These are phyloP conservation scores for Combretum micranthum DNA, from an alignment of 345 rosid species.

Conservation along the genomic window DNA sequence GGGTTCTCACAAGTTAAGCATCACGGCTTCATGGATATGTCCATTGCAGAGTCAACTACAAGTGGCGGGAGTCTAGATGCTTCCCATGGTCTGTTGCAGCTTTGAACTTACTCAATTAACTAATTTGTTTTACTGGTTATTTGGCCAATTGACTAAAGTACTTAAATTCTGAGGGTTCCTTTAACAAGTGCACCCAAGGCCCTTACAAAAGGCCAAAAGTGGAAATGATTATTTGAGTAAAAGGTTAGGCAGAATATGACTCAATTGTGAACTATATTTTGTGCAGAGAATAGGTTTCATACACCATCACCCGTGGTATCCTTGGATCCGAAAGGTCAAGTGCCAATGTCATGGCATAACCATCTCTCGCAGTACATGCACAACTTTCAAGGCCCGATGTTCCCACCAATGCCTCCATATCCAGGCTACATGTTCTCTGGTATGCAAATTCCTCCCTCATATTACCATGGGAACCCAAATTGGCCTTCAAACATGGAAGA, in stretches of 20 bases:
- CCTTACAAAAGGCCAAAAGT: too few species aligned
- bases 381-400: conserved; percentile 62
- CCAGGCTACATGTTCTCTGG: conserved; percentile 68
- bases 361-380: conserved; percentile 73
- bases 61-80: conserved; percentile 52
- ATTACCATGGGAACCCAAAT: conserved; percentile 64
- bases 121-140: background rate
- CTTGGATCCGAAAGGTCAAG: conserved; percentile 42
- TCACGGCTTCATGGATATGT: conserved; percentile 39
- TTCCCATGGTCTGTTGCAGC: conserved; percentile 42
- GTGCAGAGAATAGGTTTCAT: conserved; percentile 33
- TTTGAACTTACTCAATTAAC: background rate
- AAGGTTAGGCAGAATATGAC: background rate
- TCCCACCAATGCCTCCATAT: conserved; percentile 55
- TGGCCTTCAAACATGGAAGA: conserved; percentile 75
- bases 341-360: conserved; percentile 67
- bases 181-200: too few species aligned
- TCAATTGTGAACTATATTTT: conserved; percentile 4
- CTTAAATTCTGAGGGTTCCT: too few species aligned
- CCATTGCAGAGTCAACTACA: conserved; percentile 23
- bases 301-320: conserved; percentile 16
- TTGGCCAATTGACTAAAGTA: background rate
- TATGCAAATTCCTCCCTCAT: conserved; percentile 63
- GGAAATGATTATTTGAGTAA: too few species aligned
- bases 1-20: conserved; percentile 25